A percentile compares a stretch with the other conserved stretches of the same genome.
These are phyloP conservation scores for Vitis hybrid DNA, from an alignment of 177 flowering plant genomes.

Conservation along the genomic window DNA sequence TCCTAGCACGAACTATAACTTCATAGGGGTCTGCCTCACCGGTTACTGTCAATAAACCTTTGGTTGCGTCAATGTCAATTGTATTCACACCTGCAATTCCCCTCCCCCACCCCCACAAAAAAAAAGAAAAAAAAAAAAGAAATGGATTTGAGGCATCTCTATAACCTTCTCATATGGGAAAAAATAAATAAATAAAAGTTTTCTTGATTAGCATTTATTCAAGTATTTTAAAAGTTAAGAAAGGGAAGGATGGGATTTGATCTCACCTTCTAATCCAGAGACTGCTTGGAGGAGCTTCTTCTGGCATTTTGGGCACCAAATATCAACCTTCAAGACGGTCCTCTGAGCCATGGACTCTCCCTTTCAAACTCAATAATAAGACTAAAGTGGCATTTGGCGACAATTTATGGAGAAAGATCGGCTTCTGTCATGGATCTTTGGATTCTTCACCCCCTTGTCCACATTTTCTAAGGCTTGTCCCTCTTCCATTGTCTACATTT, in stretches of 20 bases:
- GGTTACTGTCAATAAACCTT: conserved; percentile 52
- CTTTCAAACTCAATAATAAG: too few species aligned
- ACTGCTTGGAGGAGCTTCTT: conserved; percentile 58
- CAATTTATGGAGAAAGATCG: too few species aligned
- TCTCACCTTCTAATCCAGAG: conserved; percentile 47
- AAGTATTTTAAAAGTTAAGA: too few species aligned
- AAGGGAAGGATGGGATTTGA: neutral
- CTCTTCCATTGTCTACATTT: too few species aligned
- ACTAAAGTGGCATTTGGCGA: too few species aligned
- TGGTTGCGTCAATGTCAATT: conserved; percentile 44
- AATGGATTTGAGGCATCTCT: neutral
- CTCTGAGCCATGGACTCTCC: conserved; percentile 46
- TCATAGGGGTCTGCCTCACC: conserved; percentile 67
- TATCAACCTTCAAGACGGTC: conserved; percentile 65
- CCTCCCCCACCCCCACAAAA: too few species aligned
- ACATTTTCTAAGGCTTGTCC: too few species aligned
- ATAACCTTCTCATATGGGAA: too few species aligned
- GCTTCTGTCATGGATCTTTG: too few species aligned
- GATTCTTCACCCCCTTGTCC: too few species aligned
- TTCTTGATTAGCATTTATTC: too few species aligned
- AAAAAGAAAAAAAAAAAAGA: neutral
- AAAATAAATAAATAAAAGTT: too few species aligned
- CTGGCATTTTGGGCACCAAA: conserved; percentile 65
- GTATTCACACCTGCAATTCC: conserved; percentile 43
- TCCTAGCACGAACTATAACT: conserved; percentile 38